These are phyloP conservation scores for Cystobasidium ongulense DNA, from an alignment of 768 basidiomycete species.

Conservation along the genomic window DNA sequence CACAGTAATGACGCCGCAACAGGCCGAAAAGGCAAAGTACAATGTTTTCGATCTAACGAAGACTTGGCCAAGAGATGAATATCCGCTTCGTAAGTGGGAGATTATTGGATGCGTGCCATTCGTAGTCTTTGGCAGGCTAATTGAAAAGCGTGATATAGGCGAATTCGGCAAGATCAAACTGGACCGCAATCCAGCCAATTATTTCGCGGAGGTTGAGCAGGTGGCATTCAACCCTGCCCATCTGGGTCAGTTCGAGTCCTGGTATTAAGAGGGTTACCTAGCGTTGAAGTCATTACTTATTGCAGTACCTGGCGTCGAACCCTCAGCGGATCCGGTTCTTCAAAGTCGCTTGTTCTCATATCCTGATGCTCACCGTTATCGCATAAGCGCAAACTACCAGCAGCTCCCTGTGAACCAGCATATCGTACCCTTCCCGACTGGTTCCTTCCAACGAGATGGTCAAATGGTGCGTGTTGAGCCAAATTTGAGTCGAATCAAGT, in stretches of 20 bases:
- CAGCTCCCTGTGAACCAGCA: slow-evolving; percentile 69
- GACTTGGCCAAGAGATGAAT: slow-evolving; percentile 45
- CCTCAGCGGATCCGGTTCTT: slow-evolving; percentile 85
- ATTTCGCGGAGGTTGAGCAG: slow-evolving; percentile 48
- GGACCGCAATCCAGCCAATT: slow-evolving; percentile 47
- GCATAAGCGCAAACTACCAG: slow-evolving; percentile 51
- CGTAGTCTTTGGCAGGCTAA: no score
- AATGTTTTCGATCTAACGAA: slow-evolving; percentile 87
- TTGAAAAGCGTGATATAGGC: background rate
- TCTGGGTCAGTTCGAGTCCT: slow-evolving; percentile 41
- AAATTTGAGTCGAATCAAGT: background rate
- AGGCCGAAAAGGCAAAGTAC: slow-evolving; percentile 76
- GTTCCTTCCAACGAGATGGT: slow-evolving; percentile 92
- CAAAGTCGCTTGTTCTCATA: slow-evolving; percentile 94
- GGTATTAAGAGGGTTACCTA: no score
- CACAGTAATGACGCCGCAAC: slow-evolving; percentile 67
- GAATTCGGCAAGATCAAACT: slow-evolving; percentile 46
- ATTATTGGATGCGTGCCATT: no score
- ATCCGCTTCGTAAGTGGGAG: slow-evolving; percentile 44
- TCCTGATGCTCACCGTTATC: slow-evolving; percentile 49
- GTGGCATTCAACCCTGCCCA: slow-evolving; percentile 83
- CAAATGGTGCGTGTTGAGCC: slow-evolving; percentile 2
- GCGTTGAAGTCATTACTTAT: background rate
- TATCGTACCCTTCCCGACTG: slow-evolving; percentile 43
- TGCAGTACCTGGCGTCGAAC: slow-evolving; percentile 71